These are phyloP conservation scores for Penicillium atrosanguineum DNA, from an alignment of 495 filamentous ascomycete genomes.

Conservation along the genomic window DNA sequence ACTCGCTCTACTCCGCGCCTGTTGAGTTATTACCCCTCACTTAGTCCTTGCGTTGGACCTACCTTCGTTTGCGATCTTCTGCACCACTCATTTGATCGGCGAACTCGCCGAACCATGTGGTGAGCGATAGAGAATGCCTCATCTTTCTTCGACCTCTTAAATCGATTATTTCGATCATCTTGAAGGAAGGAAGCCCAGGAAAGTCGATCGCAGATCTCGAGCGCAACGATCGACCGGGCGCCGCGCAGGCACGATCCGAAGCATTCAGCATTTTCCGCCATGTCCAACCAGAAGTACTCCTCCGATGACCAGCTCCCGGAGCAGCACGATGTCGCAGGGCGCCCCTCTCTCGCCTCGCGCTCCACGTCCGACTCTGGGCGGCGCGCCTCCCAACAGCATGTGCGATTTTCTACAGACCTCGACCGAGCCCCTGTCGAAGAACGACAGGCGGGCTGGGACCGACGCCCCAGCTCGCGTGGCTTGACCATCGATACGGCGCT, in stretches of 20 bases:
- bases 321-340: slow-evolving; percentile 15
- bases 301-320: slow-evolving; percentile 9
- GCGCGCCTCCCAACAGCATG: slow-evolving; percentile 37
- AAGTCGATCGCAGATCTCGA: slow-evolving; percentile 3
- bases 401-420: slow-evolving; percentile 44
- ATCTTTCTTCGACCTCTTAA: not conserved
- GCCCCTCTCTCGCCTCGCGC: slow-evolving; percentile 31
- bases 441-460: slow-evolving; percentile 16
- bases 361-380: slow-evolving; percentile 36
- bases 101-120: not conserved
- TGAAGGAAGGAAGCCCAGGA: not conserved
- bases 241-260: slow-evolving; percentile 14
- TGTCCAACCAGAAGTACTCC: slow-evolving; percentile 29
- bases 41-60: not conserved
- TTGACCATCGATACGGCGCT: slow-evolving; percentile 39
- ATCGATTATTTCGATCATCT: not conserved
- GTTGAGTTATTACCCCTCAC: not conserved
- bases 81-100: not conserved
- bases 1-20: slow-evolving; percentile 2
- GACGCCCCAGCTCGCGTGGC: slow-evolving; percentile 33
- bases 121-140: not conserved
- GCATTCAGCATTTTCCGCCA: slow-evolving; percentile 19
- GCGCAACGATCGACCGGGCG: slow-evolving; percentile 12
- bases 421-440: slow-evolving; percentile 31
- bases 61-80: not conserved